phyloP scores from a whole-genome alignment of 495 filamentous ascomycete species.

The Pyrenula aspistea region DNA sequence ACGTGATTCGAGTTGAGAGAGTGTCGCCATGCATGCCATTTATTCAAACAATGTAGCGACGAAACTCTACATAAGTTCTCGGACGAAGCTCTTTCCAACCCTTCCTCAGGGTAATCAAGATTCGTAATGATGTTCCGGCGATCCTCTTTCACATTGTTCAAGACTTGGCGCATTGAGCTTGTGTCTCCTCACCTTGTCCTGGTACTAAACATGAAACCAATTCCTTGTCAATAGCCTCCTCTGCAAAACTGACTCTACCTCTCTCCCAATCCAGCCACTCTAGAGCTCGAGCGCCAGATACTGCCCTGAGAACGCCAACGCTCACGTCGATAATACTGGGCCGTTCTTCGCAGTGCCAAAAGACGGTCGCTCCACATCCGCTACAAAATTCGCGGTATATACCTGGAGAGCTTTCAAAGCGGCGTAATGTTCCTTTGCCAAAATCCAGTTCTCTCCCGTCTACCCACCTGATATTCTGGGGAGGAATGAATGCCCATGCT shows the following conservation, averaged over 20 bases:
- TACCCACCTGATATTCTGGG: slow-evolving; percentile 41
- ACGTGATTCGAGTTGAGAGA: too few species aligned
- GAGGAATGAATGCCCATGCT: slow-evolving; percentile 57
- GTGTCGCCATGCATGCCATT: too few species aligned
- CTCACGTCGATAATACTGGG: slow-evolving; percentile 55
- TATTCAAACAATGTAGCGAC: too few species aligned
- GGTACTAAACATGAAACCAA: too few species aligned
- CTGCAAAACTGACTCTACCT: slow-evolving; percentile 47
- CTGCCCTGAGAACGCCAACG: slow-evolving; percentile 42
- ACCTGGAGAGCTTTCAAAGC: slow-evolving; percentile 39
- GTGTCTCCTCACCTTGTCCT: too few species aligned
- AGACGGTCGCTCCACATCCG: slow-evolving; percentile 52
- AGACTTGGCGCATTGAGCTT: too few species aligned
- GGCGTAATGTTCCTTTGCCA: slow-evolving; percentile 31
- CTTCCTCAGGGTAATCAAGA: too few species aligned
- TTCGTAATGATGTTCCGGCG: too few species aligned
- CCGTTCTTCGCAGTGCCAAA: slow-evolving; percentile 48
- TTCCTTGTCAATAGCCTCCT: slow-evolving; percentile 36
- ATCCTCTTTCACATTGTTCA: too few species aligned
- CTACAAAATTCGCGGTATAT: slow-evolving; percentile 51
- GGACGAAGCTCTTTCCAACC: too few species aligned
- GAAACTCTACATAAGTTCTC: too few species aligned
- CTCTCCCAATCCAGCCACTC: slow-evolving; percentile 50
- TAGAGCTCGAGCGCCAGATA: slow-evolving; percentile 41
- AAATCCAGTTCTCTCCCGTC: slow-evolving; percentile 28